Evolutionary conservation across 2,329 filamentous ascomycete species (phyloP), one percentile per base, ranked within the genome.

Genomic region (Apiospora phragmitis): DNA sequence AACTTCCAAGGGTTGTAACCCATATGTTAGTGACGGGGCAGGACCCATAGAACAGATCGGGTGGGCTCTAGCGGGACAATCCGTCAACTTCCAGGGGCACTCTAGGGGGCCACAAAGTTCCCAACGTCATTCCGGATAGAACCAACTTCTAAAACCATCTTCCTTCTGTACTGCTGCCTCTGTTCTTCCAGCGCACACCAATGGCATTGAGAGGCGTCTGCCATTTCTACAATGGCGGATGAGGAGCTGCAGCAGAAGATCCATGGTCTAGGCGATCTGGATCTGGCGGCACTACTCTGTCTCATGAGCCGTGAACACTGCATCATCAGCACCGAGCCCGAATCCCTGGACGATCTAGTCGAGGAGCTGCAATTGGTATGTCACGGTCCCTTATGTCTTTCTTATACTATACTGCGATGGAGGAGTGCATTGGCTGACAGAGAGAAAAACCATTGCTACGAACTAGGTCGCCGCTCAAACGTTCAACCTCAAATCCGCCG

Each of bases 231-330:
- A 77, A 93, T 92, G 91, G 89, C 88, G 80, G 85, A 89, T 83
- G 85, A 88, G 77, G 81, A 83, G 70, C 85, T 94, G 73, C 84
- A 91, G 72, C 85, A 88, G 73, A 92, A 92, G 80, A 88, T 97
- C 76, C 92, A 95, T 78, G 88, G 90, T 75, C 86, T 98, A 73
- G 93, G 92, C 77, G 95, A 98, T 83, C 87, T 98, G 51, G 95
- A 98, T 82, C 89, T 98, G 71, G 96, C 95, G 32, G 84, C 93
- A 18, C 87, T 98, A 51, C 88, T 98, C 68, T 95, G 92, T 78
- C 88, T 98, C 68, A 87, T 94, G 73, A 90, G 91, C 71, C 88
- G 91, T 74, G 93, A 97, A 80, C 95, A 98, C 81, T 97, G 94
- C 83, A 90, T 98, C 76, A 90, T 98, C 77, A 92, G 94, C 81